Base-by-base conservation (phyloP, 148 eudicot species). In the Nyssa sinensis region DNA sequence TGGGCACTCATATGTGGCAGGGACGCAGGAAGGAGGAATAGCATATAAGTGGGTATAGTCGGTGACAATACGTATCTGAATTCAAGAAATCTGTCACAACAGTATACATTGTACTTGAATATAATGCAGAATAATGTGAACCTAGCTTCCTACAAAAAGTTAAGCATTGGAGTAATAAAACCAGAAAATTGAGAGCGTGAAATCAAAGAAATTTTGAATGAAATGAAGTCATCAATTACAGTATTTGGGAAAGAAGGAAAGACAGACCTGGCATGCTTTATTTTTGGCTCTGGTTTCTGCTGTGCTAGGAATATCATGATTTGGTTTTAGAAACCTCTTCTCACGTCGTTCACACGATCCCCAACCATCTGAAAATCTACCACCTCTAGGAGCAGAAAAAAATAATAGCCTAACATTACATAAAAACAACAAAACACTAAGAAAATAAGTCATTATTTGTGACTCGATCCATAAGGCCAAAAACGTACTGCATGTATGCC, bases 311-410 rank as follows among this genome's bases (percentile, higher is more conserved):
- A 94, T 84, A 82, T 94, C 98, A 81, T 87, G 84, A 79, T 94
- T 94, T 70, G 97, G 97, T 81, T 94, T 92, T 71, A 79, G 9
- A 81, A 94, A 94, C 77, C 74, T 87, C 87, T 94, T 94, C 79
- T 94, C 98, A n/a, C 89, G 89, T 62, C 92, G 75, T 59, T 94
- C 98, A 81, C 97, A 94, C 2, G 98, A 94, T 44, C 98, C 98
- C 98, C 98, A 94, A 70, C 97, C 98, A 88, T 94, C 98, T 28
- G 97, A 94, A 80, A 92, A 94, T 76, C 98, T 88, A 77, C 98
- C 98, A 55, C 97, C 90, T 75, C 98, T 94, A 68, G 19, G 75
- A 67, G 57, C 70, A 77, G n/a, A 37, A 77, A 39, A 58, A 34
- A 37, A 66, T 47, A 57, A 35, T 27, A 44, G 75, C 6, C 59